Conservation (phyloP, 352 stramenopile genomes). For the Phytophthora pinifolia region DNA sequence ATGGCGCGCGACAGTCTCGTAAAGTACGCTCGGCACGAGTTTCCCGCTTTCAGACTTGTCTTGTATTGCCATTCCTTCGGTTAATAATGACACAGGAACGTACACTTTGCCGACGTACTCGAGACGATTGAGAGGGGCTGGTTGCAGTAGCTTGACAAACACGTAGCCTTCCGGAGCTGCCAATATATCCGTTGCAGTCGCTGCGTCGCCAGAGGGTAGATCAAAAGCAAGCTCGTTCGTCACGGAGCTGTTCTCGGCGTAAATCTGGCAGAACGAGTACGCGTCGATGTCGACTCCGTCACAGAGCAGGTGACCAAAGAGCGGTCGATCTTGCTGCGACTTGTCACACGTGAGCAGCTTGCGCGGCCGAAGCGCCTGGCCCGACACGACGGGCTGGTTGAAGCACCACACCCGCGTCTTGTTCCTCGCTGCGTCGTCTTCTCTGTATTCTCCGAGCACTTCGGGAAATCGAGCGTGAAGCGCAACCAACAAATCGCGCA, state of each 20-base stretch:
- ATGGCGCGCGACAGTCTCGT: slow-evolving; percentile 44
- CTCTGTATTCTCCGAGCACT: slow-evolving; percentile 24
- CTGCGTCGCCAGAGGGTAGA: not conserved
- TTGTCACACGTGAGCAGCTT: slow-evolving; percentile 61
- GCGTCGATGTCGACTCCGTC: slow-evolving; percentile 84
- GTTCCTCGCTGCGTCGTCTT: slow-evolving; percentile 25
- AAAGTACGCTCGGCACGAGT: slow-evolving; percentile 41
- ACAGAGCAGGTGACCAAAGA: slow-evolving; percentile 71
- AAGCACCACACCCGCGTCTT: slow-evolving; percentile 68
- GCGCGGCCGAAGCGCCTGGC: slow-evolving; percentile 66
- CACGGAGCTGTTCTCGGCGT: slow-evolving; percentile 48
- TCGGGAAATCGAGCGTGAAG: slow-evolving; percentile 36
- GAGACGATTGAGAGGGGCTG: slow-evolving; percentile 18
- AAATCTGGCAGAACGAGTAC: slow-evolving; percentile 81
- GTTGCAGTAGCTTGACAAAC: slow-evolving; percentile 56
- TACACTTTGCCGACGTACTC: slow-evolving; percentile 50
- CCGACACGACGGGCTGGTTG: slow-evolving; percentile 73
- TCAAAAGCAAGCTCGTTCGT: slow-evolving; percentile 42
- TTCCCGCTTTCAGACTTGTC: slow-evolving; percentile 2
- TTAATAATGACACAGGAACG: slow-evolving; percentile 26
- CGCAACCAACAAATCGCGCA: slow-evolving; percentile 50
- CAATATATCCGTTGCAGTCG: slow-evolving; percentile 10
- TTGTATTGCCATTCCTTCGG: slow-evolving; percentile 4
- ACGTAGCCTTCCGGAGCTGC: slow-evolving; percentile 16
- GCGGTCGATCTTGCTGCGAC: slow-evolving; percentile 39